Base-by-base conservation (phyloP, 345 rosid genomes). In the Firmiana major region DNA sequence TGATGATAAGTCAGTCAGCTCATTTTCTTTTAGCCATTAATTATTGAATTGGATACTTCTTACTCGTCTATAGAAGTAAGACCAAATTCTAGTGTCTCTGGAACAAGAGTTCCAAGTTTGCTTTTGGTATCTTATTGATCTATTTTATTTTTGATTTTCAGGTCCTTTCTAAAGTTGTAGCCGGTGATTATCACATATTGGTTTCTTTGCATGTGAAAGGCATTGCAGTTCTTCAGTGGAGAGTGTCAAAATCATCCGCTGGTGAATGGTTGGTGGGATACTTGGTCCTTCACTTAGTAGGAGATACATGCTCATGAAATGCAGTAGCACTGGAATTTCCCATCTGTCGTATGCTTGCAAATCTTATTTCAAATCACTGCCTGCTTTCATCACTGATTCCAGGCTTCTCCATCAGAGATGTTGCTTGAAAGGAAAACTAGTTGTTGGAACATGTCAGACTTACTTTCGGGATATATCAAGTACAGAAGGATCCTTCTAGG, bases 201-300 rank as follows among this genome's bases (percentile, higher is more conserved):
- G 82, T 90, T 54, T 88, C 89, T 75, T 79, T 84, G 66, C 88
- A 88, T 78, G 71, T 81, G 82, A 77, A 79, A 81, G 90, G 90
- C 64, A 79, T 86, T 77, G 67, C 86, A 51, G 76, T 88, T 80
- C 90, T 90, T 77, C 90, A 90, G 62, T 88, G 91, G 93, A 90
- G 88, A 55, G 80, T 90, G 31, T 80, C 90, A 51, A 83, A 88
- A 84, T 84, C 80, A 40, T 85, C 84, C 40, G 74, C 77, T 69
- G 87, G 81, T 78, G 91, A 88, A 83, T 90, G 91, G 91, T 81
- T 85, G 91, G 90, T 88, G 82, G 75, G 90, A 81, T 57, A 19
- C 49, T 74, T 17, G 48, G 65, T 81, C 74, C 66, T 74, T 75
- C 28, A 16, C 49, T 71, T 68, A 24, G 60, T 31, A 31, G 60